Evolutionary conservation across 2,329 filamentous ascomycete genomes (phyloP).

Genomic region (Fusarium transvaalense): DNA sequence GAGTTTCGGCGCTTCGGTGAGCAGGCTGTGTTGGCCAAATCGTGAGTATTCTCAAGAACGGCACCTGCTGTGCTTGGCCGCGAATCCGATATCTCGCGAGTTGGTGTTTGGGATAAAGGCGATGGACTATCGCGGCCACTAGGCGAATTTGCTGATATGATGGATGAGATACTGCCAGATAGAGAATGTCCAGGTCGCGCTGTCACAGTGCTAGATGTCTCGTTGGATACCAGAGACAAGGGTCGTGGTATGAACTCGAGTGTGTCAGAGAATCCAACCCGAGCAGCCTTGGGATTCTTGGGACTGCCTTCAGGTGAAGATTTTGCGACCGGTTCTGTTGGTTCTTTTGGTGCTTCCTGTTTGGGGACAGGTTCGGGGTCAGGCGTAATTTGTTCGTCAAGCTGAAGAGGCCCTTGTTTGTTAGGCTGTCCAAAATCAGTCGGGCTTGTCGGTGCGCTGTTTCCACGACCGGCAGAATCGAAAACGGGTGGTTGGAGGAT

Average conservation of each 20-base stretch:
- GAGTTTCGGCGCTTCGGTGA: conserved; percentile 69
- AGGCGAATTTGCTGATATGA: conserved; percentile 70
- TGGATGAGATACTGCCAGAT: conserved; percentile 83
- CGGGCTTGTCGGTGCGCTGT: conserved; percentile 74
- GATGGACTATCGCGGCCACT: conserved; percentile 57
- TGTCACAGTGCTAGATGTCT: conserved; percentile 83
- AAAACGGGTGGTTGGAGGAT: conserved; percentile 71
- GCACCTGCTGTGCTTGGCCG: conserved; percentile 79
- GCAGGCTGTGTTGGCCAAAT: conserved; percentile 40
- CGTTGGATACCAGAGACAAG: conserved; percentile 84
- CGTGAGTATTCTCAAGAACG: conserved; percentile 67
- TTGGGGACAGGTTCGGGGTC: conserved; percentile 13
- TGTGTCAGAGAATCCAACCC: conserved; percentile 86
- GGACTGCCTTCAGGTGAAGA: conserved; percentile 27
- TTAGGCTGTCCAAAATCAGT: conserved; percentile 57
- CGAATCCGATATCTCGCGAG: conserved; percentile 60
- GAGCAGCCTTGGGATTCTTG: conserved; percentile 66
- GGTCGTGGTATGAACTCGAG: conserved; percentile 87
- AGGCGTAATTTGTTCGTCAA: conserved; percentile 7
- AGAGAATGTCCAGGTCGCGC: conserved; percentile 77
- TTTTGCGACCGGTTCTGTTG: conserved; percentile 4
- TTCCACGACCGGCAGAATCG: conserved; percentile 65
- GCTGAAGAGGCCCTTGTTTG: conserved; percentile 37
- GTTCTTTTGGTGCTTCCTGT: conserved; percentile 8
- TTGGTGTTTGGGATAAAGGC: conserved; percentile 56